These are phyloP conservation scores for Rhododendron vialii DNA, from an alignment of 148 eudicot species.

Conservation along the genomic window DNA sequence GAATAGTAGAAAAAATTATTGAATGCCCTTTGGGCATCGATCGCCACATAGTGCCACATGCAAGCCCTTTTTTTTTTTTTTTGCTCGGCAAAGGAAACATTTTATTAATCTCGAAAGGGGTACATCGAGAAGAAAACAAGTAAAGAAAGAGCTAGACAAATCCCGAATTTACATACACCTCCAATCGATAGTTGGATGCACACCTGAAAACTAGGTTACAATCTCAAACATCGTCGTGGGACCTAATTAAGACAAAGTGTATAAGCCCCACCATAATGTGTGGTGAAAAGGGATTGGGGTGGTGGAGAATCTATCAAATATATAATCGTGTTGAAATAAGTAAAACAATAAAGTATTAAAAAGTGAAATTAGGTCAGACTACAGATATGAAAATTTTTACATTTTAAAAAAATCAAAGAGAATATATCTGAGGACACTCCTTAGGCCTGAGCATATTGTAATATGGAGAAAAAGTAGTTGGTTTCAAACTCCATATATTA, in stretches of 20 bases:
- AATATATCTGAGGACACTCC: neutral
- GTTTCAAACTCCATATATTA: neutral
- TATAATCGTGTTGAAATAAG: neutral
- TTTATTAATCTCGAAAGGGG: too few relatives aligned
- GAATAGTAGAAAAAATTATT: neutral
- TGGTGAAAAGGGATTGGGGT: neutral
- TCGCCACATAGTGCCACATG: neutral
- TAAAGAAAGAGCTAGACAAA: too few relatives aligned
- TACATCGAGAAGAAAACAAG: too few relatives aligned
- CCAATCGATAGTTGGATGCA: too few relatives aligned
- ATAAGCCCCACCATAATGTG: neutral
- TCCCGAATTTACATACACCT: too few relatives aligned
- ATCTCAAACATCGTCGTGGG: too few relatives aligned
- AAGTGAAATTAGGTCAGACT: neutral
- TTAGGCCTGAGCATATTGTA: neutral
- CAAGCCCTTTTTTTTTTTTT: neutral
- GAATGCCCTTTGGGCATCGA: too few relatives aligned
- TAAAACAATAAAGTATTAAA: too few relatives aligned
- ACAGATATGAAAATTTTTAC: neutral
- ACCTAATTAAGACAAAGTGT: too few relatives aligned
- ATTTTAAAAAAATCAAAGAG: neutral
- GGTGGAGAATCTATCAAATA: too few relatives aligned
- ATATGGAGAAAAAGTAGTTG: neutral
- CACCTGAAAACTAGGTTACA: too few relatives aligned
- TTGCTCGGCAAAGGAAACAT: too few relatives aligned